A percentile compares a stretch with the other conserved stretches of the same genome.
Conservation (phyloP, 306 rosid genomes). For the Astragalus glycyphyllos region DNA sequence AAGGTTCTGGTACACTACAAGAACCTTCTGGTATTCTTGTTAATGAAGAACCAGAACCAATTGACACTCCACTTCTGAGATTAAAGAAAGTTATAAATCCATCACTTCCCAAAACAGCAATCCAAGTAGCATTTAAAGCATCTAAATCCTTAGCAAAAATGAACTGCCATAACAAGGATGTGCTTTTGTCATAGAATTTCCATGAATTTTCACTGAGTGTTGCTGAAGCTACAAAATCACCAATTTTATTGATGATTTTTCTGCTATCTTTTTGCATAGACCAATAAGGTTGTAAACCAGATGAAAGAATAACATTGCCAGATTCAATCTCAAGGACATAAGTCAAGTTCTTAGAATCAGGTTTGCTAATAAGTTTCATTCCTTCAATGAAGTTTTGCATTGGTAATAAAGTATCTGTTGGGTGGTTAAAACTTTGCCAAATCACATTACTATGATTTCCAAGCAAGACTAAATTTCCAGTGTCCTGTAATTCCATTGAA, state of each 20-base stretch:
- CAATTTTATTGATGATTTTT: conserved; percentile 53
- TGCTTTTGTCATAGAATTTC: conserved; percentile 69
- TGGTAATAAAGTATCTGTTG: conserved; percentile 73
- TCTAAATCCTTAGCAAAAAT: conserved; percentile 44
- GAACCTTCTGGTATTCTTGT: conserved; percentile 62
- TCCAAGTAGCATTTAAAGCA: background rate
- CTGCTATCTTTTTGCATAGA: conserved; percentile 71
- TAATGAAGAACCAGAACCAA: conserved; percentile 37
- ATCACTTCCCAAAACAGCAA: too few species aligned
- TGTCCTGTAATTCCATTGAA: conserved; percentile 38
- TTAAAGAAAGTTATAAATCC: too few species aligned
- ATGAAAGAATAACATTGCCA: conserved; percentile 70
- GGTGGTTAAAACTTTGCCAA: too few species aligned
- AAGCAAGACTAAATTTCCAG: too few species aligned
- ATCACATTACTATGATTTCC: too few species aligned
- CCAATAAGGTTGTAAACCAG: conserved; percentile 80
- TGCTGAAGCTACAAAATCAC: conserved; percentile 54
- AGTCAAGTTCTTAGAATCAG: conserved; percentile 55
- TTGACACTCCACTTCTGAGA: too few species aligned
- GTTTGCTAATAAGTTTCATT: conserved; percentile 72
- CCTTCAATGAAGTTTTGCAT: conserved; percentile 72
- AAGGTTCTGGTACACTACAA: conserved; percentile 77
- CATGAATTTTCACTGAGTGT: conserved; percentile 67
- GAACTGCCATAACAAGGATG: conserved; percentile 67
- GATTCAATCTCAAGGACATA: conserved; percentile 73